Conservation (phyloP, 2,329 filamentous ascomycete genomes). For the Cordyceps cateniannulata region DNA sequence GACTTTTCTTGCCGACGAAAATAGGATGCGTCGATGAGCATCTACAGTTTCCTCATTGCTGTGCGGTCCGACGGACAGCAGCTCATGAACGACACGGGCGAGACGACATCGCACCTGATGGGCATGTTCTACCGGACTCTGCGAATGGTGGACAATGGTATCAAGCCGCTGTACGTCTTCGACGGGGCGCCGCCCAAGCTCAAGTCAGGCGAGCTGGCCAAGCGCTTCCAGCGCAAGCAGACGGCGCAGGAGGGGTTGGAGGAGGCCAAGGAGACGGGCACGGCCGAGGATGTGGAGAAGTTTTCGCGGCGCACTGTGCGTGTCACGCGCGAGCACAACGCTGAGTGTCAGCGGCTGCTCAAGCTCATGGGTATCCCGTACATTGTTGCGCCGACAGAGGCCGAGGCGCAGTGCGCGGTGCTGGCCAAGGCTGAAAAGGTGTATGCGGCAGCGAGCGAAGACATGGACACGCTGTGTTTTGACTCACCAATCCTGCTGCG, state of each 20-base stretch:
- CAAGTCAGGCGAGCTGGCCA: constrained; percentile 94
- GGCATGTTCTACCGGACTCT: constrained; percentile 99
- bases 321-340: constrained; percentile 95
- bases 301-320: constrained; percentile 89
- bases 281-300: constrained; percentile 95
- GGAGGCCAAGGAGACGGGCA: constrained; percentile 95
- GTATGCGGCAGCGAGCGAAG: constrained; percentile 92
- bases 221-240: constrained; percentile 90
- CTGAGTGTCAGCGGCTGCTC: constrained; percentile 83
- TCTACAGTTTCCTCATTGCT: constrained; percentile 97
- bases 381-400: constrained; percentile 92
- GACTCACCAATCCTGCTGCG: constrained; percentile 83
- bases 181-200: constrained; percentile 95
- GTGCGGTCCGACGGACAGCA: constrained; percentile 96
- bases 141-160: constrained; percentile 96
- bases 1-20: too few species aligned
- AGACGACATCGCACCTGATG: constrained; percentile 98
- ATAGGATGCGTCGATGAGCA: constrained; percentile 74
- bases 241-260: constrained; percentile 86
- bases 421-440: constrained; percentile 89
- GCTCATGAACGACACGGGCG: constrained; percentile 88
- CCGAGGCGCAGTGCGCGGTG: constrained; percentile 91
- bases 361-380: constrained; percentile 96
- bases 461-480: constrained; percentile 98
- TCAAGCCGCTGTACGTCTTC: constrained; percentile 97